Evolutionary conservation across 208 protist species (phyloP).

Genomic region (Trypanosoma scelopori): DNA sequence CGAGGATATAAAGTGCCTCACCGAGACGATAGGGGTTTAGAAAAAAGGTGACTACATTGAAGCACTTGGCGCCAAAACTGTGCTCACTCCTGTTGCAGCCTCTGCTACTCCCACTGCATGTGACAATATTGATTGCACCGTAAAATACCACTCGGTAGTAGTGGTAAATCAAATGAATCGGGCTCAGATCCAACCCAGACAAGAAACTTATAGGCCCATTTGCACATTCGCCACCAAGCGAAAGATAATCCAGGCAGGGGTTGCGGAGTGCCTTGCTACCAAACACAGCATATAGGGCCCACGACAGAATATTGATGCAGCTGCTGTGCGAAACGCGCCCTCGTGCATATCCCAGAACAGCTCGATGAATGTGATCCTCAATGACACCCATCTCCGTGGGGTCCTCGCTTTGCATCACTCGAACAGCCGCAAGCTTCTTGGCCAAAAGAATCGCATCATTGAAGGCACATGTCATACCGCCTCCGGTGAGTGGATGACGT

Average conservation of each 20-base stretch:
- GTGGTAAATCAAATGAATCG: slow-evolving; percentile 72
- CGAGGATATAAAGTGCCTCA: slow-evolving; percentile 53
- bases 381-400: slow-evolving; percentile 47
- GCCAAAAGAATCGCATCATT: slow-evolving; percentile 77
- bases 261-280: slow-evolving; percentile 58
- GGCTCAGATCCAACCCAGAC: slow-evolving; percentile 67
- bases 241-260: slow-evolving; percentile 92
- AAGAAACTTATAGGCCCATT: slow-evolving; percentile 85
- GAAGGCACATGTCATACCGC: slow-evolving; percentile 92
- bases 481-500: slow-evolving; percentile 93
- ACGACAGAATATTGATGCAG: slow-evolving; percentile 92
- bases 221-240: slow-evolving; percentile 81
- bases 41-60: slow-evolving; percentile 62
- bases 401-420: slow-evolving; percentile 38
- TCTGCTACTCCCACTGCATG: slow-evolving; percentile 42
- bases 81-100: slow-evolving; percentile 9
- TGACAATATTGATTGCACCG: slow-evolving; percentile 52
- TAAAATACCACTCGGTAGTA: slow-evolving; percentile 87
- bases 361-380: slow-evolving; percentile 57
- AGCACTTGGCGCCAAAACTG: slow-evolving; percentile 30
- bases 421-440: slow-evolving; percentile 59
- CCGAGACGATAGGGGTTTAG: slow-evolving; percentile 53
- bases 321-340: slow-evolving; percentile 66
- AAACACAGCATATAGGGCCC: slow-evolving; percentile 91
- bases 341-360: slow-evolving; percentile 60